These are phyloP conservation scores for Cladophialophora carrionii DNA, from an alignment of 2,329 filamentous ascomycete species.

Conservation along the genomic window DNA sequence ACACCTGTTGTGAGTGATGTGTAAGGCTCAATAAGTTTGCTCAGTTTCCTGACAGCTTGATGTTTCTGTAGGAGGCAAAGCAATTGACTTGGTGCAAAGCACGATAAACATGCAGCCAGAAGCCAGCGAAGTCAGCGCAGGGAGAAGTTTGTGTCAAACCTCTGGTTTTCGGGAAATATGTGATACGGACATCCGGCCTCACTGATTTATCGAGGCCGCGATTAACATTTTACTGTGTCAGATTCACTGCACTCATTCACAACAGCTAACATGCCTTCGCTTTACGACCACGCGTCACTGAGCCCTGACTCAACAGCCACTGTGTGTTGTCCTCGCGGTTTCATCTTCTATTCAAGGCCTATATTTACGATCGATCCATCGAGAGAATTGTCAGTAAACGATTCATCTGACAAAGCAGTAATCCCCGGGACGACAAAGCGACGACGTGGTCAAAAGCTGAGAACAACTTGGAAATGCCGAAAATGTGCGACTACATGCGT, in stretches of 20 bases:
- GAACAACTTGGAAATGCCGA: background rate
- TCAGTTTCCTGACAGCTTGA: background rate
- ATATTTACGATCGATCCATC: background rate
- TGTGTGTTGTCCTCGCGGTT: background rate
- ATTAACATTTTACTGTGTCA: background rate
- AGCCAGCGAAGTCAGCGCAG: background rate
- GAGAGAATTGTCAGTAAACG: background rate
- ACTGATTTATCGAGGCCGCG: background rate
- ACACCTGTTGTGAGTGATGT: background rate
- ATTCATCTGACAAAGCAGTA: background rate
- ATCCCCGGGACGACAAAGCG: background rate
- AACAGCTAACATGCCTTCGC: background rate
- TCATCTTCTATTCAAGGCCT: background rate
- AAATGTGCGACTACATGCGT: background rate
- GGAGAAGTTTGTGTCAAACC: background rate
- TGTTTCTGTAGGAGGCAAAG: background rate
- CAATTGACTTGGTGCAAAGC: background rate
- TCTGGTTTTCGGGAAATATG: background rate
- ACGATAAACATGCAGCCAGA: background rate
- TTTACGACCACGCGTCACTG: background rate
- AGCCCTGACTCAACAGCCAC: too few relatives aligned
- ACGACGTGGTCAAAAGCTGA: background rate
- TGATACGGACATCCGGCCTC: background rate
- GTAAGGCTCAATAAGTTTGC: background rate
- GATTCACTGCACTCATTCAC: background rate